Evolutionary conservation across 495 filamentous ascomycete genomes (phyloP).

Genomic region (Aspergillus incahuasiensis): DNA sequence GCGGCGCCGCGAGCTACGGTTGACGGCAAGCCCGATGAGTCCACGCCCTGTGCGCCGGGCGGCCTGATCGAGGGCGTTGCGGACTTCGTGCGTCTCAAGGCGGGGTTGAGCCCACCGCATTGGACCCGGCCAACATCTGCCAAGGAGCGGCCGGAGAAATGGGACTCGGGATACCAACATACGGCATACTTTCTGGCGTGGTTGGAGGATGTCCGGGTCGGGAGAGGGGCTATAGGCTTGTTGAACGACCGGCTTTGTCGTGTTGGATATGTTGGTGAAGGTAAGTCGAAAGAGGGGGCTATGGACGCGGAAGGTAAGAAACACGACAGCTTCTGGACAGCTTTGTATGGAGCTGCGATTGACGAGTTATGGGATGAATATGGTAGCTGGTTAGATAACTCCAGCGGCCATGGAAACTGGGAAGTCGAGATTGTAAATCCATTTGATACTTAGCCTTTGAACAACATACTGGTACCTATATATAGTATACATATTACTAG

Average conservation of each 20-base stretch:
- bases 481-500: not conserved
- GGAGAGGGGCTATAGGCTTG: constrained; percentile 62
- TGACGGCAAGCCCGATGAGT: constrained; percentile 30
- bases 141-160: constrained; percentile 46
- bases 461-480: not conserved
- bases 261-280: constrained; percentile 37
- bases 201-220: constrained; percentile 64
- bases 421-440: constrained; percentile 29
- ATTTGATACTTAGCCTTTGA: constrained; percentile 1
- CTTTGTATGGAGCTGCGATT: constrained; percentile 59
- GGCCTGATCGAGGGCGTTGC: constrained; percentile 91
- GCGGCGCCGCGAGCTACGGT: constrained; percentile 40
- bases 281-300: constrained; percentile 8
- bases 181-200: constrained; percentile 87
- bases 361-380: constrained; percentile 74
- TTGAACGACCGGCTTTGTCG: constrained; percentile 67
- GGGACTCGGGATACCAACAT: constrained; percentile 91
- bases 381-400: constrained; percentile 35
- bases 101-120: constrained; percentile 72
- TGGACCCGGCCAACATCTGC: constrained; percentile 62
- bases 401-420: constrained; percentile 18
- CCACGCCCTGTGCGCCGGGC: constrained; percentile 47
- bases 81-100: constrained; percentile 83
- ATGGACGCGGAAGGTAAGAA: constrained; percentile 28
- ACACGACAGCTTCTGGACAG: constrained; percentile 63